Evolutionary conservation across 2,329 filamentous ascomycete genomes (phyloP).

Genomic region (Didymella glomerata): DNA sequence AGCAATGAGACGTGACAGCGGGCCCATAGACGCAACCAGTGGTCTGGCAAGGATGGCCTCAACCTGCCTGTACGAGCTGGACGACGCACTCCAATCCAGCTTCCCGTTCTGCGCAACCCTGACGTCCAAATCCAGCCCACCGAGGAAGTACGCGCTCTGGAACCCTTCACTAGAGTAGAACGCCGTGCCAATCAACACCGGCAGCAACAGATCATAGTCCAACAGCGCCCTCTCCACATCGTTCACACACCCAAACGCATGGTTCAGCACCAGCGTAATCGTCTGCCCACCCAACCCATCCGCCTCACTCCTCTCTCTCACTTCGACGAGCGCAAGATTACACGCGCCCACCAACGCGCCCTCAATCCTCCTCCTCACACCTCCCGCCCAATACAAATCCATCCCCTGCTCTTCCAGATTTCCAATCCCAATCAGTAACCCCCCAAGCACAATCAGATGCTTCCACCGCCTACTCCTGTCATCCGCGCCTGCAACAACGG

Average conservation of each 20-base stretch:
- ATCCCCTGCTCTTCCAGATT: constrained; percentile 55
- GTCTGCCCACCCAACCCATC: constrained; percentile 58
- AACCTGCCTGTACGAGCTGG: constrained; percentile 68
- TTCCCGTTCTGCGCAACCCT: constrained; percentile 58
- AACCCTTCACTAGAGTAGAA: constrained; percentile 77
- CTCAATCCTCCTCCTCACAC: constrained; percentile 73
- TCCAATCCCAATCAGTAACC: constrained; percentile 77
- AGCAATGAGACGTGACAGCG: constrained; percentile 70
- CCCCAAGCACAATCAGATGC: constrained; percentile 81
- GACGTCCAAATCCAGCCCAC: constrained; percentile 73
- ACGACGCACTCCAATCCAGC: constrained; percentile 70
- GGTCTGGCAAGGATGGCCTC: constrained; percentile 68
- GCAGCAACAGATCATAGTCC: constrained; percentile 73
- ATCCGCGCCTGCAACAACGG: constrained; percentile 67
- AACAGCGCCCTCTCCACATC: constrained; percentile 66
- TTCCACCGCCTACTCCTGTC: constrained; percentile 76
- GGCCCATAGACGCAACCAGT: constrained; percentile 71
- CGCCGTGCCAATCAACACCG: constrained; percentile 72
- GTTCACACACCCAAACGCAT: constrained; percentile 76
- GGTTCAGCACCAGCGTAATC: constrained; percentile 77
- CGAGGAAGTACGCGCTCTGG: constrained; percentile 77
- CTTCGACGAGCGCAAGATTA: constrained; percentile 74
- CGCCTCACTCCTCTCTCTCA: constrained; percentile 59
- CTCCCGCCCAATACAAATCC: constrained; percentile 67
- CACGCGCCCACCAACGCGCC: constrained; percentile 75